A percentile compares a stretch with the other conserved stretches of the same genome.
Conservation (phyloP, 495 filamentous ascomycete genomes). For the Hypoxylon intermedium region DNA sequence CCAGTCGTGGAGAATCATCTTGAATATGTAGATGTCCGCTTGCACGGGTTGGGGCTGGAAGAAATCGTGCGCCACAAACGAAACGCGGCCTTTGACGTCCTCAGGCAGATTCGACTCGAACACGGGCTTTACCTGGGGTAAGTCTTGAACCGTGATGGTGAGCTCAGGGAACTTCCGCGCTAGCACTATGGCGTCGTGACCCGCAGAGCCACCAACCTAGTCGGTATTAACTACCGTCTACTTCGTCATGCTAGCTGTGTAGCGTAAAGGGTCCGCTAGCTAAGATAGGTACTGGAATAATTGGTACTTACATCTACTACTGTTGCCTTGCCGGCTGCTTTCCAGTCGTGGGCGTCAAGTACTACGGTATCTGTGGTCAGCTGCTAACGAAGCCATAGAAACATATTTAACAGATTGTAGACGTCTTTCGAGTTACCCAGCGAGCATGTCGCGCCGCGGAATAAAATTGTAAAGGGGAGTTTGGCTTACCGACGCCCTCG, state of each 20-base stretch:
- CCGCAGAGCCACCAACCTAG: conserved; percentile 40
- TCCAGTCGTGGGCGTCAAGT: conserved; percentile 43
- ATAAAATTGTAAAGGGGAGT: not conserved
- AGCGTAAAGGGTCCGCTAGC: not conserved
- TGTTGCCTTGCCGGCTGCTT: conserved; percentile 33
- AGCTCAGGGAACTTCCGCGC: conserved; percentile 42
- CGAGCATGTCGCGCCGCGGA: no score
- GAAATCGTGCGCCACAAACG: conserved; percentile 58
- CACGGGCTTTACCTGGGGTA: conserved; percentile 36
- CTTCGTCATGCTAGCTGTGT: not conserved
- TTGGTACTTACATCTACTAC: conserved; percentile 45
- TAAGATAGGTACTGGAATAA: no score
- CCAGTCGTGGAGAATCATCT: conserved; percentile 63
- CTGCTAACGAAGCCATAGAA: not conserved
- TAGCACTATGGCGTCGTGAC: conserved; percentile 38
- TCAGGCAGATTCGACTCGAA: conserved; percentile 40
- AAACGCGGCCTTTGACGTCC: conserved; percentile 46
- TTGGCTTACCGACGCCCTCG: conserved; percentile 31
- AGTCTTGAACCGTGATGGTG: conserved; percentile 48
- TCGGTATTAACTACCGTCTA: conserved; percentile 12
- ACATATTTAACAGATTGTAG: no score
- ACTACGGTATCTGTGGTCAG: conserved; percentile 17
- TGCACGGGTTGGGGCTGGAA: conserved; percentile 56
- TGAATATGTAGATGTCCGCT: conserved; percentile 63
- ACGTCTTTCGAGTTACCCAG: no score